phyloP scores from a whole-genome alignment of 345 rosid genomes.

The Adansonia digitata region DNA sequence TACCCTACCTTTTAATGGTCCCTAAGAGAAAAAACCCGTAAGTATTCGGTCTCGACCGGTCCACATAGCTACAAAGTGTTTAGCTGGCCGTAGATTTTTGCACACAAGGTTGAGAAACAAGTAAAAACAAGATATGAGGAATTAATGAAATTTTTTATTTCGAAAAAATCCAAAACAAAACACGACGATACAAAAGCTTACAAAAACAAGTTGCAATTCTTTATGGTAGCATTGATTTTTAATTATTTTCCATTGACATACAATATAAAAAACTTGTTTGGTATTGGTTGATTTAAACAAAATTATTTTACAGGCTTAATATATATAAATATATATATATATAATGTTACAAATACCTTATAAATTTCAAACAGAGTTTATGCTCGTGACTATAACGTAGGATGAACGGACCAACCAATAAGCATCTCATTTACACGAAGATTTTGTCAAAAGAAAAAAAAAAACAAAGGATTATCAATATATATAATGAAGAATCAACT shows the following conservation, averaged over 20 bases:
- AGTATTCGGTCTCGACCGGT: not conserved
- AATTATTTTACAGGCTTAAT: not conserved
- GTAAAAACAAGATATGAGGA: not conserved
- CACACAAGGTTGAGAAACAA: not conserved
- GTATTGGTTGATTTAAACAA: not conserved
- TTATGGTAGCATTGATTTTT: not conserved
- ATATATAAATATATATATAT: not conserved
- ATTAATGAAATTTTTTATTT: not conserved
- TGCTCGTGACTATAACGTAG: slow-evolving; percentile 16
- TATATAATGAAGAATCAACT: not conserved
- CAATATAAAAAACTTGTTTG: not conserved
- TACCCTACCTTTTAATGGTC: not conserved
- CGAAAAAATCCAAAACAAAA: slow-evolving; percentile 15
- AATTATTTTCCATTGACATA: not conserved
- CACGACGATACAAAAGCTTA: not conserved
- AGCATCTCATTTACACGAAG: slow-evolving; percentile 22
- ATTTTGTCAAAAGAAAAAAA: slow-evolving; percentile 6
- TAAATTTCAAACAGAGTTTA: not conserved
- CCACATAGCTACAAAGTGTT: not conserved
- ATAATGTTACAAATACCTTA: not conserved
- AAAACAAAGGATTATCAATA: not conserved
- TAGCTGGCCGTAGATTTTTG: not conserved
- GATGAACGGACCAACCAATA: slow-evolving; percentile 37
- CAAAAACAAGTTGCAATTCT: slow-evolving; percentile 10
- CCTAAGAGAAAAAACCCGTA: not conserved